phyloP scores from a whole-genome alignment of 2,329 filamentous ascomycete genomes.

The Claviceps paspali region DNA sequence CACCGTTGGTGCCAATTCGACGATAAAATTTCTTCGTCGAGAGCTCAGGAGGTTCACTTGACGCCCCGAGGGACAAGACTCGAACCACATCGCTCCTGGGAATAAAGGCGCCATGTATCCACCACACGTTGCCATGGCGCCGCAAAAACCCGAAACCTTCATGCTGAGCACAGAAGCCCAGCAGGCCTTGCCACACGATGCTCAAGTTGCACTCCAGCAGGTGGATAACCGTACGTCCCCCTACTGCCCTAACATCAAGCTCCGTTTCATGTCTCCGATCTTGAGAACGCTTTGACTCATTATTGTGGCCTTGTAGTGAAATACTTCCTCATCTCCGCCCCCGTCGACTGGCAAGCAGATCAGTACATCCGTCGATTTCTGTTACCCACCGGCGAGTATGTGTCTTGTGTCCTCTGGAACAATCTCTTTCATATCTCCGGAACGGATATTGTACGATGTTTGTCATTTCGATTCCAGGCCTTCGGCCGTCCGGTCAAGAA shows the following conservation, averaged over 20 bases:
- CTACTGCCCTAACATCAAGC: too few species aligned
- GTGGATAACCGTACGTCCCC: slow-evolving; percentile 79
- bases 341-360: slow-evolving; percentile 92
- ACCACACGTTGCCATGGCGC: slow-evolving; percentile 75
- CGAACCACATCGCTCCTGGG: slow-evolving; percentile 5
- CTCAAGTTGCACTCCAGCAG: slow-evolving; percentile 92
- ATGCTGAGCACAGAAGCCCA: slow-evolving; percentile 96
- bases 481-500: slow-evolving; percentile 98
- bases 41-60: slow-evolving; percentile 1
- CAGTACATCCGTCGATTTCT: slow-evolving; percentile 95
- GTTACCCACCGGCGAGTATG: slow-evolving; percentile 93
- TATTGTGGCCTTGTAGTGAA: slow-evolving; percentile 54
- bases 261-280: too few species aligned
- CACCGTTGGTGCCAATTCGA: not conserved
- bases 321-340: slow-evolving; percentile 98
- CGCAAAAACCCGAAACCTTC: slow-evolving; percentile 96
- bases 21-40: not conserved
- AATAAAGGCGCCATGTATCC: slow-evolving; percentile 49
- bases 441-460: slow-evolving; percentile 94
- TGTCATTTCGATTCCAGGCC: slow-evolving; percentile 95
- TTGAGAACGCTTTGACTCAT: slow-evolving; percentile 1
- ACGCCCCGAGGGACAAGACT: not conserved
- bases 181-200: slow-evolving; percentile 88
- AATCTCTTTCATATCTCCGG: slow-evolving; percentile 99
- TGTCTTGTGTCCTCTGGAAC: slow-evolving; percentile 97